A percentile compares a stretch with the other conserved stretches of the same genome.
Evolutionary conservation across 169 alveolate species (phyloP).

Genomic region (Eimeria maxima): DNA sequence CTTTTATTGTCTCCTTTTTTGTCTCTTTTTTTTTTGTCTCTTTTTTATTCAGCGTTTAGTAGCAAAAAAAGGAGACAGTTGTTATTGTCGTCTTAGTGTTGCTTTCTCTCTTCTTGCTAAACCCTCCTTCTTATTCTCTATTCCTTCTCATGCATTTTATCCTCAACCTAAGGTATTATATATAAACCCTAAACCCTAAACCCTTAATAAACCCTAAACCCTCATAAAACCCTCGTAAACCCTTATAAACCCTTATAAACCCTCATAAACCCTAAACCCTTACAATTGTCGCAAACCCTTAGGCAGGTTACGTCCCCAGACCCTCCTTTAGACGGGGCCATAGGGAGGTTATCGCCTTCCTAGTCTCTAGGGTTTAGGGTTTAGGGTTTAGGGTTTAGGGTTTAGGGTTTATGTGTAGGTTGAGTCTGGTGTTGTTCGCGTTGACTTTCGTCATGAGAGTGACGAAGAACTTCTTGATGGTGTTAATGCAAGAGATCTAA

Average conservation of each 20-base stretch:
- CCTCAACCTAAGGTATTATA: conserved; percentile 1
- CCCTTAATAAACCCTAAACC: conserved; percentile 16
- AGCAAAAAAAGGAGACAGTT: conserved; percentile 86
- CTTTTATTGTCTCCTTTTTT: neutral
- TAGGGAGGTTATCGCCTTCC: too few relatives aligned
- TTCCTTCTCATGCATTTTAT: conserved; percentile 14
- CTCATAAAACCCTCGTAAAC: neutral
- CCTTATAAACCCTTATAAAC: neutral
- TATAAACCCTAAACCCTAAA: conserved; percentile 8
- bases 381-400: conserved; percentile 49
- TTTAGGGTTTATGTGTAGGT: conserved; percentile 38
- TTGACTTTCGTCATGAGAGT: conserved; percentile 45
- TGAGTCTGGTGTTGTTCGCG: conserved; percentile 32
- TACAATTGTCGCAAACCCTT: too few relatives aligned
- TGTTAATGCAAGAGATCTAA: neutral
- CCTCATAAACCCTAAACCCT: neutral
- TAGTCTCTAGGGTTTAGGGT: conserved; percentile 23
- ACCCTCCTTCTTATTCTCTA: neutral
- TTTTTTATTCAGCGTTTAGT: conserved; percentile 83
- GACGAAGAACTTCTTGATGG: conserved; percentile 22
- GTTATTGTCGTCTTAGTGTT: conserved; percentile 89
- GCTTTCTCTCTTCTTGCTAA: conserved; percentile 43
- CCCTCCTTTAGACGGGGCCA: too few relatives aligned
- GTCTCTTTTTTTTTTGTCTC: neutral
- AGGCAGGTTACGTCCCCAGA: too few relatives aligned